phyloP scores from a whole-genome alignment of 345 rosid genomes.

The Theobroma cacao region DNA sequence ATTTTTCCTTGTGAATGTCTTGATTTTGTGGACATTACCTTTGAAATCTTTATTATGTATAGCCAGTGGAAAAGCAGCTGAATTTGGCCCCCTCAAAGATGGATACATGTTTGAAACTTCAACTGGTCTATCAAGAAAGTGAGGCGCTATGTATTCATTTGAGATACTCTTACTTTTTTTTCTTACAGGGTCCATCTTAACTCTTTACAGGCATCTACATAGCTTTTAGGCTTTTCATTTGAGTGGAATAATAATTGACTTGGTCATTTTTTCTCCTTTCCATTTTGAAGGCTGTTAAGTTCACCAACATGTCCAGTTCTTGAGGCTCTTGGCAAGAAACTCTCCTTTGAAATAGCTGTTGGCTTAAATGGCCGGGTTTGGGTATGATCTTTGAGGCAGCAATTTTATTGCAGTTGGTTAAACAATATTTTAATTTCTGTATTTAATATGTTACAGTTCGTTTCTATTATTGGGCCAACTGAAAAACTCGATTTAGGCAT shows the following conservation, averaged over 20 bases:
- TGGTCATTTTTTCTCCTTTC: neutral
- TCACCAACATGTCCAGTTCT: slow-evolving; percentile 77
- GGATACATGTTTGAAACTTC: slow-evolving; percentile 87
- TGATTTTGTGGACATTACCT: neutral
- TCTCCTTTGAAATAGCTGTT: slow-evolving; percentile 73
- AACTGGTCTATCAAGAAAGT: slow-evolving; percentile 81
- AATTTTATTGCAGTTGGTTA: neutral
- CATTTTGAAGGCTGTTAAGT: slow-evolving; percentile 54
- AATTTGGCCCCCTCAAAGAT: slow-evolving; percentile 67
- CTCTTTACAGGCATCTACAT: neutral
- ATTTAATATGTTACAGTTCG: neutral
- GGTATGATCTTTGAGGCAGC: slow-evolving; percentile 35
- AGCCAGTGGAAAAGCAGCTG: slow-evolving; percentile 84
- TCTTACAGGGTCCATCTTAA: neutral
- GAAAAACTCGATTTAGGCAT: neutral
- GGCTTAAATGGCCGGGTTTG: slow-evolving; percentile 83
- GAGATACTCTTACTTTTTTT: neutral
- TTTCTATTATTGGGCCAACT: neutral
- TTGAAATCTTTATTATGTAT: slow-evolving; percentile 13
- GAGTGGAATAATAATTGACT: neutral
- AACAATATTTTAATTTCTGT: neutral
- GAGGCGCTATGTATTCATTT: slow-evolving; percentile 19
- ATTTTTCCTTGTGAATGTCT: slow-evolving; percentile 1
- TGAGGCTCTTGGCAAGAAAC: slow-evolving; percentile 74
- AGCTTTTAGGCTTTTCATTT: neutral